Evolutionary conservation across 371 early-diverging fungal species (phyloP), one percentile per base, ranked within the genome.

Genomic region (Lichtheimia corymbifera): DNA sequence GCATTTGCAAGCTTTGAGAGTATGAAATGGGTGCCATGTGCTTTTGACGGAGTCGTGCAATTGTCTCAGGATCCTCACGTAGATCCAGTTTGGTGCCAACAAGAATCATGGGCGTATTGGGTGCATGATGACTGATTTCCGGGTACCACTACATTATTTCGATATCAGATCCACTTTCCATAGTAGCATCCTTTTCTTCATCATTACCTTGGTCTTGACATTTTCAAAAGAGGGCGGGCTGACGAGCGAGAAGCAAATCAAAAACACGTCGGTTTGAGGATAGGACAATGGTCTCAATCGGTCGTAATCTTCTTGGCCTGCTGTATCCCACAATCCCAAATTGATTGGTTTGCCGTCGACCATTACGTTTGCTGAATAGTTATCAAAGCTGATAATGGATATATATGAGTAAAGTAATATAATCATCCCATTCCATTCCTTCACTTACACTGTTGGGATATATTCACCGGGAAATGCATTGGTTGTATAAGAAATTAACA

Each of bases 281-380:
- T 97, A 98, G 49, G 94, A 93, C 54, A 97, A 81, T 43, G 97
- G 96, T 30, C 98, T 88, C 58, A 97, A 84, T 54, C 94, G 91
- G 71, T 97, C 97, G 77, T 96, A 97, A 78, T 97, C 97, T 80
- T 99, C 99, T 79, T 98, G 99, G 49, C 95, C 98, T 57, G 98
- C 97, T 13, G 98, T 99, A 89, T 99, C 99, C 98, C 98, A 99
- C 51, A 98, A 87, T 27, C 95, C 96, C 24, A 99, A 81, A 79
- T 93, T 95, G 68, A 97, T 94, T 51, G 89, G 91, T 76, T 92
- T 91, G 61, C 95, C 96, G 76, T 97, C 97, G 13, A 97, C 91
- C 89, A 91, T 88, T 40, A 97, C 92, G 77, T 94, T 94, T 55
- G 92, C 93, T 51, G 93, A 93, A 73, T 95, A 95, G 83, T 96